Conservation (phyloP, 1,139 yeast genomes). For the Sugiyamaella grinbergsii region DNA sequence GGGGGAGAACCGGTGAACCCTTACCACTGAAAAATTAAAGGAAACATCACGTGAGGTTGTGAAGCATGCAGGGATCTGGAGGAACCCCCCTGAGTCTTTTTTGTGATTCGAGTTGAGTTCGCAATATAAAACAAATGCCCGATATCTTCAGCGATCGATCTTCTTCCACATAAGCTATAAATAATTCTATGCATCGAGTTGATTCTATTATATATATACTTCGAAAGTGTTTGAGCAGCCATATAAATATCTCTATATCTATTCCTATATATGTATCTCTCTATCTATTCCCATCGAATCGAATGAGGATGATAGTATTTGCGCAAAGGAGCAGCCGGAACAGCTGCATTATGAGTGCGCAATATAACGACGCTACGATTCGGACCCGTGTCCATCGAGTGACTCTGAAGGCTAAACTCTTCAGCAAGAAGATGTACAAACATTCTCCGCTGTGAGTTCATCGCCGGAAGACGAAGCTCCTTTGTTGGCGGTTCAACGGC, state of each 20-base stretch:
- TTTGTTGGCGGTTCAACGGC: conserved; percentile 42
- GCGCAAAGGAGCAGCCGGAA: conserved; percentile 31
- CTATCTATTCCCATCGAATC: conserved; percentile 17
- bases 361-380: conserved; percentile 65
- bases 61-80: neutral
- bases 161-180: too few relatives aligned
- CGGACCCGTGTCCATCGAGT: conserved; percentile 83
- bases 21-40: conserved; percentile 12
- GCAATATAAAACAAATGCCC: too few relatives aligned
- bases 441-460: conserved; percentile 67
- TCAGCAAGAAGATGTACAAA: conserved; percentile 71
- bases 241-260: too few relatives aligned
- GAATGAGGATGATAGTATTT: conserved; percentile 18
- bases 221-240: too few relatives aligned
- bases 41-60: neutral
- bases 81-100: too few relatives aligned
- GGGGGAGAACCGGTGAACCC: conserved; percentile 11
- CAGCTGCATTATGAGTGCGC: conserved; percentile 23
- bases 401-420: conserved; percentile 60
- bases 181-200: neutral
- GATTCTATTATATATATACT: too few relatives aligned
- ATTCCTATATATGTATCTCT: too few relatives aligned
- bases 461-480: conserved; percentile 66
- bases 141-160: too few relatives aligned
- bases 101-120: too few relatives aligned